Conservation (phyloP, 2,329 filamentous ascomycete genomes). For the Meredithiella fracta region DNA sequence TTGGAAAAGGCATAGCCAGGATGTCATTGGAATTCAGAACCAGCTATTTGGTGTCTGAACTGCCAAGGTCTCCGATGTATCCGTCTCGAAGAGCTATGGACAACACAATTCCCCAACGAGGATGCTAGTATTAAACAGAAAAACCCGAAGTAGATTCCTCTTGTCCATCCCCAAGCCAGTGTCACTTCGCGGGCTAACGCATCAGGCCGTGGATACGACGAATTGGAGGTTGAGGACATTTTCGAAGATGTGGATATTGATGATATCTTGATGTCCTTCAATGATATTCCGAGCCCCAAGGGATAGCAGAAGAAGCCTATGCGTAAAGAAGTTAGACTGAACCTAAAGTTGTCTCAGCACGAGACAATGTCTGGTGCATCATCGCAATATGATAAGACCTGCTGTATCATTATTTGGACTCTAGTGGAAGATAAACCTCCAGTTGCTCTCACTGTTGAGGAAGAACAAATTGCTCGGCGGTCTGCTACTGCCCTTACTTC, state of each 20-base stretch:
- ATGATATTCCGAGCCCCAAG: conserved; percentile 11
- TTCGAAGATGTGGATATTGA: conserved; percentile 13
- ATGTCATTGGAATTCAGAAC: conserved; percentile 6
- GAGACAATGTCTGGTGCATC: neutral
- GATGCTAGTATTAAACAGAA: too few species aligned
- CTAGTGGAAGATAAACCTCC: conserved; percentile 4
- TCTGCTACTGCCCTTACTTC: conserved; percentile 20
- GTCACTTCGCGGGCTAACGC: too few species aligned
- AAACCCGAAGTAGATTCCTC: too few species aligned
- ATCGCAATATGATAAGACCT: conserved; percentile 7
- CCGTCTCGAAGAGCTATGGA: conserved; percentile 7
- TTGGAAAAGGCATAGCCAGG: conserved; percentile 12
- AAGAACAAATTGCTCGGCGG: conserved; percentile 24
- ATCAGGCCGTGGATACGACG: too few species aligned
- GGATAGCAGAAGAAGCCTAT: neutral
- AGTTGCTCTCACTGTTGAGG: conserved; percentile 21
- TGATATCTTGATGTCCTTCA: conserved; percentile 10
- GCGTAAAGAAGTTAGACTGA: neutral
- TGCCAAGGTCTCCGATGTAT: conserved; percentile 1
- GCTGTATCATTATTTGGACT: conserved; percentile 19
- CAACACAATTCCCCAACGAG: too few species aligned
- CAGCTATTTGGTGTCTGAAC: neutral
- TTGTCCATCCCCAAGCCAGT: too few species aligned
- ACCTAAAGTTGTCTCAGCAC: neutral
- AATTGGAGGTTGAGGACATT: conserved; percentile 4